These are phyloP conservation scores for Diaporthe velutina DNA, from an alignment of 2,329 filamentous ascomycete species.

Conservation along the genomic window DNA sequence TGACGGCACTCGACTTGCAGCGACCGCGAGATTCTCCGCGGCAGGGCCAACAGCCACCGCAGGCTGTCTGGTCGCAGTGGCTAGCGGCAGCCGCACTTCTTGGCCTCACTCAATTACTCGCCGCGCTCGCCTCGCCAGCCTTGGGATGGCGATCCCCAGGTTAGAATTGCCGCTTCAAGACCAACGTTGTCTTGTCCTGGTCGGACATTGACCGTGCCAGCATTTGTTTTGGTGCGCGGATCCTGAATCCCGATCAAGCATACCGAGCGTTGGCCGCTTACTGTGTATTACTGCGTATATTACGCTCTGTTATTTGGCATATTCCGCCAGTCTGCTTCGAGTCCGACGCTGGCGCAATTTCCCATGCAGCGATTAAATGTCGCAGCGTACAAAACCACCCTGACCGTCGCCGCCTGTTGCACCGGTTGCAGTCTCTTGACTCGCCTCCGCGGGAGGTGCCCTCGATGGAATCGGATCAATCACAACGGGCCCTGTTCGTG, in stretches of 20 bases:
- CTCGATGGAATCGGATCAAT: conserved; percentile 31
- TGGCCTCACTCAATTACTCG: conserved; percentile 21
- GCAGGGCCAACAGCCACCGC: neutral
- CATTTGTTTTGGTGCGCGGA: conserved; percentile 23
- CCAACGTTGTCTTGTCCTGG: conserved; percentile 7
- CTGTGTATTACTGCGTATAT: neutral
- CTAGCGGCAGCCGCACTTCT: conserved; percentile 10
- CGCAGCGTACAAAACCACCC: conserved; percentile 25
- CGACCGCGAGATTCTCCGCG: conserved; percentile 26
- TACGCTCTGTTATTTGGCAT: conserved; percentile 28
- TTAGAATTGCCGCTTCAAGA: conserved; percentile 28
- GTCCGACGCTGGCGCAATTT: conserved; percentile 25
- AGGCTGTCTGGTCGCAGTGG: neutral
- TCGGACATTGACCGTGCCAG: conserved; percentile 37
- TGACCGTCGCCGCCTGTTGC: conserved; percentile 1
- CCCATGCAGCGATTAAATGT: conserved; percentile 31
- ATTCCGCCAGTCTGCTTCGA: neutral
- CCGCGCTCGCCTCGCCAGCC: conserved; percentile 12
- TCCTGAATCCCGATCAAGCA: conserved; percentile 19
- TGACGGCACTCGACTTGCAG: conserved; percentile 30
- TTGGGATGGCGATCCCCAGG: conserved; percentile 26
- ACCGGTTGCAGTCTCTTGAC: conserved; percentile 24
- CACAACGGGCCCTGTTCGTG: conserved; percentile 31
- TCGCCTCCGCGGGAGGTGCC: conserved; percentile 23
- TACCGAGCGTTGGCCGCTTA: conserved; percentile 1